Percentiles rank a stretch among this genome's conserved stretches.
phyloP scores from a whole-genome alignment of 768 basidiomycete species.

The Naganishia friedmannii region DNA sequence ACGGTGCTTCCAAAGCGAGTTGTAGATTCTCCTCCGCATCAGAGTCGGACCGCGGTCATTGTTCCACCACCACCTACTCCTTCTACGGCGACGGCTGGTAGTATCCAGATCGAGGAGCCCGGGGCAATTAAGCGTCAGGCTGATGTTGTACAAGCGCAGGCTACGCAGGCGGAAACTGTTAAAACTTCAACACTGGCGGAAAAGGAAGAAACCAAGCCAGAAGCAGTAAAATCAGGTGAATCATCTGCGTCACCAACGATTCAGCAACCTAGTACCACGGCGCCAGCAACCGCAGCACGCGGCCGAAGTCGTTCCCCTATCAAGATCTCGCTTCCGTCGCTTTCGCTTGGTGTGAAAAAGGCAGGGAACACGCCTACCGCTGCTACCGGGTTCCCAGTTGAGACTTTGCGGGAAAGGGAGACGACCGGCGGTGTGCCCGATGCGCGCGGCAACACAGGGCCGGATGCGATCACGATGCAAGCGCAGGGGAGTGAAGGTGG shows the following conservation, averaged over 20 bases:
- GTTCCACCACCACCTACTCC: neutral
- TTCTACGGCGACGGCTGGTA: neutral
- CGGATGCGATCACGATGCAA: too few relatives aligned
- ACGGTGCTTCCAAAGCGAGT: neutral
- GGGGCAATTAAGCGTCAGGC: neutral
- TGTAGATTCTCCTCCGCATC: constrained; percentile 15
- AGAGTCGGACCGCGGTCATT: neutral
- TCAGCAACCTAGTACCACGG: neutral
- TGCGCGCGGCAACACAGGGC: too few relatives aligned
- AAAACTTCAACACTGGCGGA: neutral
- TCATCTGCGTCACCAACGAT: neutral
- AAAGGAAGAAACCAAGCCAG: neutral
- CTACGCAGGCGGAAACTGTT: neutral
- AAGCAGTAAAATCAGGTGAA: neutral
- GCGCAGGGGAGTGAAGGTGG: too few relatives aligned
- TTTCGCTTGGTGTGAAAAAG: neutral
- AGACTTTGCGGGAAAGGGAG: neutral
- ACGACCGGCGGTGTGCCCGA: too few relatives aligned
- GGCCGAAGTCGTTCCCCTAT: constrained; percentile 7
- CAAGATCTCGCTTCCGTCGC: constrained; percentile 6
- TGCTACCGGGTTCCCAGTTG: neutral
- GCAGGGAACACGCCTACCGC: neutral
- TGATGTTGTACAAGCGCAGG: neutral
- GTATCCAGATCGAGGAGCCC: neutral
- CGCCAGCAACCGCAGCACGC: neutral